Evolutionary conservation across 768 basidiomycete genomes (phyloP), one percentile per base, ranked within the genome.

Genomic region (Lepiota brunneoincarnata): DNA sequence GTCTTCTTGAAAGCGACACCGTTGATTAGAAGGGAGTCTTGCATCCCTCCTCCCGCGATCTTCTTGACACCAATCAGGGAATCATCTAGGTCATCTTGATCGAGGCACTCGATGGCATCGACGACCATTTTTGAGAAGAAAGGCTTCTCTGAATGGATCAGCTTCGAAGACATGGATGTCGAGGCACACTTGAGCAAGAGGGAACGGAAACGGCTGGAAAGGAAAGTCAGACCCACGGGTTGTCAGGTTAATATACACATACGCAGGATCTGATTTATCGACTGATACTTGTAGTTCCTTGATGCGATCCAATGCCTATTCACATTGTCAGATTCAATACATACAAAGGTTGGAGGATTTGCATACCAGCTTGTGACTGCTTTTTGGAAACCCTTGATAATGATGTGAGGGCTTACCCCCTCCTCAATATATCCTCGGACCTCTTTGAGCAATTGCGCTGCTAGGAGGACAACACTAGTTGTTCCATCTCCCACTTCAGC

Each of bases 1-100:
- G 97, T 99, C 76, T 99, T 99, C 72, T 98, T 98, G 86, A 98
- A 99, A 0, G 97, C 86, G 44, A 99, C 97, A 36, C 97, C 96
- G 53, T 76, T 74, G 65, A 99, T 79, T 40, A 98, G 78, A 12
- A 89, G 79, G 2, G 94, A 96, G 69, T 98, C 97, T 71, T 98
- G 93, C 87, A 97, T 90, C 55, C 91, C 97, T 42, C 97, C 97
- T 48, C 97, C 97, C 20, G 97, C 84, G 44, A 98, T 91, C 76
- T 98, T 97, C 76, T 98, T 98, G 51, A 97, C 89, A 11, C 96
- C 96, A 59, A 99, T 98, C 59, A 98, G 80, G 9, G 88, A 91
- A 65, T 98, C 95, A 67, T 99, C 93, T 46, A 98, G 81, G 61
- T 97, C 93, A 40, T 89, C 82, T 64, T 91, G 93, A 72, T 98